phyloP scores from a whole-genome alignment of 1,284 basidiomycete species.

The Boletus calvinii region DNA sequence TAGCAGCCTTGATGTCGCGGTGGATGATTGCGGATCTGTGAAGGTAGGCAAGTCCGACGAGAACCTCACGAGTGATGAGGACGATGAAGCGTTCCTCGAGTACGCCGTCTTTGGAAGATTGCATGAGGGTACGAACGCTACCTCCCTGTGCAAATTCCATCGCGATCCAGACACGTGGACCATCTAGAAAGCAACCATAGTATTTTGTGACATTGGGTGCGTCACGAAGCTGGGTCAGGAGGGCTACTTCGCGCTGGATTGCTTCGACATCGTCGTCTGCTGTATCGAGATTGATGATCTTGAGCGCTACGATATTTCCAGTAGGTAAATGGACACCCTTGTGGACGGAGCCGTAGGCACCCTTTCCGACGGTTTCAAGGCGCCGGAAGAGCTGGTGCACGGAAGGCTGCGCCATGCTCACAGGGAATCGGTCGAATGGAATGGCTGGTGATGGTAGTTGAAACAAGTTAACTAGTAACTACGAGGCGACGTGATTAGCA shows the following conservation, averaged over 20 bases:
- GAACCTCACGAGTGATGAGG: conserved; percentile 87
- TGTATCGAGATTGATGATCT: conserved; percentile 98
- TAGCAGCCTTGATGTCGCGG: conserved; percentile 95
- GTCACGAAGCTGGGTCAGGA: conserved; percentile 87
- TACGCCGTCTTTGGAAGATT: conserved; percentile 76
- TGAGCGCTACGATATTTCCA: conserved; percentile 89
- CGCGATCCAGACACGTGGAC: conserved; percentile 96
- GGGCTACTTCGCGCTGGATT: conserved; percentile 94
- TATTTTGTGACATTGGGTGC: conserved; percentile 93
- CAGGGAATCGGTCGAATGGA: not conserved
- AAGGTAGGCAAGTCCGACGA: conserved; percentile 83
- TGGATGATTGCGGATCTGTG: conserved; percentile 96
- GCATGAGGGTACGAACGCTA: conserved; percentile 88
- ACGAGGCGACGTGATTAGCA: not conserved
- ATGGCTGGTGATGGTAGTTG: conserved; percentile 3
- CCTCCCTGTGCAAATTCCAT: conserved; percentile 99
- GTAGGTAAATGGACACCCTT: conserved; percentile 85
- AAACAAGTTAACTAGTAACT: not conserved
- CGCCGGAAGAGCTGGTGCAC: conserved; percentile 64
- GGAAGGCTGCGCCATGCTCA: conserved; percentile 42
- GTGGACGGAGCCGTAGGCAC: conserved; percentile 95
- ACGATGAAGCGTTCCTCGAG: conserved; percentile 90
- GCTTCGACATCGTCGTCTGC: conserved; percentile 95
- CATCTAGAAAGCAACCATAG: conserved; percentile 93
- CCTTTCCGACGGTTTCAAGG: conserved; percentile 86